Evolutionary conservation across 805 yeast species (phyloP), one percentile per base, ranked within the genome.

Genomic region (Helenozyma baotianmanensis): DNA sequence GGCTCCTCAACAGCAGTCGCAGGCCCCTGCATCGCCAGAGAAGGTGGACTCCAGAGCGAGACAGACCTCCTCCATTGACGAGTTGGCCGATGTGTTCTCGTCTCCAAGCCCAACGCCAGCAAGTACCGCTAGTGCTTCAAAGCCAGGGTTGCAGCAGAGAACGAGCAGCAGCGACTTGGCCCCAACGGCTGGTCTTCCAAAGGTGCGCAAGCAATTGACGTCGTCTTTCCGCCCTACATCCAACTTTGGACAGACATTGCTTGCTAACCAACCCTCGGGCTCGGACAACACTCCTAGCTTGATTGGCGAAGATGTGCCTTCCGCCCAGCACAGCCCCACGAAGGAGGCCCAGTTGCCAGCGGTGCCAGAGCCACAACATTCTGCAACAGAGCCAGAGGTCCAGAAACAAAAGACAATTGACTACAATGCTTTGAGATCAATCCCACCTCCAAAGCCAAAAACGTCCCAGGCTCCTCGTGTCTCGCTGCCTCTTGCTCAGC

Each of bases 191-290:
- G 60, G 53, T 4, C 46, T 61, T 15, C 67, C 70, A 15, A 59
- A 53, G 39, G 55, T 56, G 10, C 58, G 68, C 27, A 49, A 47
- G 14, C 50, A 46, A 13, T 47, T 64, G 51, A 42, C 66, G 40
- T 51, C 56, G 44, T 50, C 72, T 39, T 90, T 89, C 60, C 82
- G 76, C 33, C 97, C 97, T 22, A 71, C 88, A 12, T 87, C 96
- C 0, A 61, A 73, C 9, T 90, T 89, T 66, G 97, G 97, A 21
- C 95, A 83, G 60, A 72, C 72, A 22, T 68, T 89, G 33, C 50
- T 70, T 33, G 49, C 54, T 6, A 55, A 58, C 27, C 56, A 52
- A 24, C 43, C 38, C 7, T 27, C 37, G 14, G 24, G 27, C 39
- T 2, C n/a, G n/a, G n/a, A n/a, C n/a, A n/a, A n/a, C n/a, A n/a